These are phyloP conservation scores for Coemansia sp. DNA, from an alignment of 192 early-diverging fungal species.

Conservation along the genomic window DNA sequence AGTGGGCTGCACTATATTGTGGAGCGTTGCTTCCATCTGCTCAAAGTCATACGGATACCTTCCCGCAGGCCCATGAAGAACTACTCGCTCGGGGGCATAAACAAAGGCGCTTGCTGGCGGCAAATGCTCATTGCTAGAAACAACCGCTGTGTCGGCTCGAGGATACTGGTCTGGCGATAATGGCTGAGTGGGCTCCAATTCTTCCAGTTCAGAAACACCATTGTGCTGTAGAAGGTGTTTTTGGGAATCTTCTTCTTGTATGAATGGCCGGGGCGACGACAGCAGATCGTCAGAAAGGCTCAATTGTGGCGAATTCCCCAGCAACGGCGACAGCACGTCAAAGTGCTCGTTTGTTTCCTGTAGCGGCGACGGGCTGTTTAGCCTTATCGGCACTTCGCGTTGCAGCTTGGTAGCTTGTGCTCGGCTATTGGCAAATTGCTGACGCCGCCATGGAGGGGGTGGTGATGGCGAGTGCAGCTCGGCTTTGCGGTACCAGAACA, in stretches of 20 bases:
- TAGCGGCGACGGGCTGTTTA: conserved; percentile 4
- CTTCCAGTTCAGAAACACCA: neutral
- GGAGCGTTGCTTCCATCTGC: conserved; percentile 11
- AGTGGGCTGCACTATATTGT: conserved; percentile 15
- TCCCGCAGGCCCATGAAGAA: conserved; percentile 11
- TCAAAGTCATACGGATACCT: conserved; percentile 39
- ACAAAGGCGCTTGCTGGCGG: conserved; percentile 30
- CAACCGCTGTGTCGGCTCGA: neutral
- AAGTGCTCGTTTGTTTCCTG: neutral
- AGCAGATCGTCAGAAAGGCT: too few species aligned
- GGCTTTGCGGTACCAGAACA: conserved; percentile 40
- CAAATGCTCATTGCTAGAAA: conserved; percentile 1
- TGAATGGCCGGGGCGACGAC: neutral
- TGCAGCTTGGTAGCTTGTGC: neutral
- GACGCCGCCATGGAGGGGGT: conserved; percentile 42
- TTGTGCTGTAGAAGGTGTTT: too few species aligned
- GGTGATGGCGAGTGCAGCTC: conserved; percentile 3
- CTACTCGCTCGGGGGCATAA: conserved; percentile 24
- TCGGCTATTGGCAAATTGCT: neutral
- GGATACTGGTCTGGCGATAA: conserved; percentile 26
- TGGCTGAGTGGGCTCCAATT: conserved; percentile 28
- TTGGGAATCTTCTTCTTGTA: neutral
- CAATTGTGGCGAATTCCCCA: neutral
- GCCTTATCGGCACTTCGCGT: neutral
- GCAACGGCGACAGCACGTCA: neutral